Base-by-base conservation (phyloP, 1,139 yeast genomes). In the Geotrichum reessii region DNA sequence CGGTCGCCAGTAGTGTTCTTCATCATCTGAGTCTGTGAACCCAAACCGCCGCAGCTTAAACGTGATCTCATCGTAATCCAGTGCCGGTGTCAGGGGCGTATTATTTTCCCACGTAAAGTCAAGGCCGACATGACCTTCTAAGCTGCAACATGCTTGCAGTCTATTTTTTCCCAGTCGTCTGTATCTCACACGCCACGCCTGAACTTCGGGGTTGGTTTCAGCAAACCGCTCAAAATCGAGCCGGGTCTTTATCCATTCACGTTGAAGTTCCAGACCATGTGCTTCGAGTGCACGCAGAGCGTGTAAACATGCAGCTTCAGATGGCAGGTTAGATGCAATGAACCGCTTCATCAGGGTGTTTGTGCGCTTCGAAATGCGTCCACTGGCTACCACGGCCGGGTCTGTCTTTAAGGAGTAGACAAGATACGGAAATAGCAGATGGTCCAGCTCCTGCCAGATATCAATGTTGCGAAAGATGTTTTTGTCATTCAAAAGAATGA, bases 1-100 rank as follows among this genome's bases (percentile, higher is more conserved):
- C 8, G 64, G 66, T 22, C 64, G 58, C 70, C 70, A 67, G 61
- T 67, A 67, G 55, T 63, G 58, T 54, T 66, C 68, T 37, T 67
- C 70, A 51, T 67, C 68, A 47, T 68, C 71, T 14, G 66, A 56
- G 49, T 65, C 69, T 51, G 59, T 55, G 25, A 68, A 63, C 49
- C 64, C 62, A 19, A 69, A 61, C 11, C 65, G 56, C 31, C 62
- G 58, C 40, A 68, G 63, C 47, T 60, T 58, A 67, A 69, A 64
- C 50, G 19, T 33, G 40, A 25, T 42, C 11, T 42, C 19, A 9
- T 3, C 21, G 11, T 25, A 42, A 24, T 25, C 47, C 33, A 22
- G 48, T 5, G 19, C 27, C 47, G 46, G 44, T 28, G 27, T 42
- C 19, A 24, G 50, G 17, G 42, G 42, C 42, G 42, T 37, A 6